Evolutionary conservation across 1,284 basidiomycete genomes (phyloP).

Genomic region (Cutaneotrichosporon arboriforme): DNA sequence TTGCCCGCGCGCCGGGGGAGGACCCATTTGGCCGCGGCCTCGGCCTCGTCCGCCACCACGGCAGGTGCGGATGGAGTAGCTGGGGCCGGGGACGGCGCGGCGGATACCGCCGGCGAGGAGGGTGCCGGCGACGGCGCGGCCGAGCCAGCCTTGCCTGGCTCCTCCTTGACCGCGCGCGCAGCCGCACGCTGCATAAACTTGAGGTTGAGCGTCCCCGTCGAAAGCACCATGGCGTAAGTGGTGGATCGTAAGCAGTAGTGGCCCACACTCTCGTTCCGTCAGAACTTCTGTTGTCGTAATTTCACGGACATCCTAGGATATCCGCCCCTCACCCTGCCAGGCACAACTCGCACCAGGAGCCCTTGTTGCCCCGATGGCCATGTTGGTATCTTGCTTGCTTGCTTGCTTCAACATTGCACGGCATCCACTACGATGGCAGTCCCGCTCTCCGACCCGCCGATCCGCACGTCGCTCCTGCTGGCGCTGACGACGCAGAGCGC

Average conservation of each 20-base stretch:
- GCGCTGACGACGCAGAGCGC: slow-evolving; percentile 36
- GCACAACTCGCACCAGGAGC: too few species aligned
- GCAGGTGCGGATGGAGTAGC: slow-evolving; percentile 2
- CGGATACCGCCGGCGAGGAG: background rate
- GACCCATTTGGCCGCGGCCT: slow-evolving; percentile 26
- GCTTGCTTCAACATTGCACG: background rate
- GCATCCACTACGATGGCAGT: slow-evolving; percentile 3
- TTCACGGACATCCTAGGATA: background rate
- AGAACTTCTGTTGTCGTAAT: slow-evolving; percentile 2
- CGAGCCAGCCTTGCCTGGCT: background rate
- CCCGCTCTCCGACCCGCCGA: slow-evolving; percentile 14
- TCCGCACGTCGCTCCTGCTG: slow-evolving; percentile 29
- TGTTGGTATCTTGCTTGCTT: background rate
- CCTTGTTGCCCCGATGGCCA: too few species aligned
- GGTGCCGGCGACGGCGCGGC: background rate
- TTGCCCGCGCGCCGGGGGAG: slow-evolving; percentile 13
- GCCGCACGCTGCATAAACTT: slow-evolving; percentile 47
- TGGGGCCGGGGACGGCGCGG: slow-evolving; percentile 3
- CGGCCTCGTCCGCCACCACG: slow-evolving; percentile 2
- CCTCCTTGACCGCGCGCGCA: slow-evolving; percentile 16
- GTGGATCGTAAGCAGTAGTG: background rate
- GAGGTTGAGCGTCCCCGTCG: slow-evolving; percentile 40
- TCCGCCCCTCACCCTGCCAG: slow-evolving; percentile 3
- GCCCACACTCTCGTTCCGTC: background rate
- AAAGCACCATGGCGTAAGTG: slow-evolving; percentile 29